Evolutionary conservation across 106 monocot species (phyloP), one percentile per base, ranked within the genome.

Genomic region (Allium cepa): DNA sequence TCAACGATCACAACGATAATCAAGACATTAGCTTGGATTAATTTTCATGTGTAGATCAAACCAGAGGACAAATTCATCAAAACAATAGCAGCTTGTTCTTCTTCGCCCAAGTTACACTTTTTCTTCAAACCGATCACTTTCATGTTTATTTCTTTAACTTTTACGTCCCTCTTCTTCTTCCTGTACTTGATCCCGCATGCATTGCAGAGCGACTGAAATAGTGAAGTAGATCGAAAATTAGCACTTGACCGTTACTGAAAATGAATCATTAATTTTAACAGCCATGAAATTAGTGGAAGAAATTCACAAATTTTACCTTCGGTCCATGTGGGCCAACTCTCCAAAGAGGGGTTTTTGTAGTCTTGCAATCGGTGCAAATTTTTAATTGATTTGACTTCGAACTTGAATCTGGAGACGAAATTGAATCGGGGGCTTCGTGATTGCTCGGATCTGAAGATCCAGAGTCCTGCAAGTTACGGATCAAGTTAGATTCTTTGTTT

Each of bases 291-390:
- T 15, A 50, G 11, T 45, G 55, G 27, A 58, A 52, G 49, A 28
- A 47, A 8, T 9, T 10, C 45, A 16, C 9, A 65, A 26, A 45
- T 10, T 13, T 7, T 15, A 69, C 75, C 75, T 75, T 75, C 7
- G 75, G 75, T 13, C 75, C 75, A 13, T 61, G 53, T 15, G 75
- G 75, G 27, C 75, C 75, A 11, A 67, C 69, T 69, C 75, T 51
- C 75, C 75, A 75, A 5, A 75, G 75, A 15, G 75, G 75, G 7
- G 75, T 75, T 17, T 56, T 75, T 2, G 75, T 75, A 22, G 75
- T 62, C 10, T 62, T 36, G 69, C 75, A 75, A 51, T 75, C 75
- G 61, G 68, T 15, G 60, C 75, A 75, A 69, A 62, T 62, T 62
- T 75, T 75, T 10, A 27, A 11, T 36, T 60, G 56, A 59, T 18